Conservation (phyloP, 2,329 filamentous ascomycete species). For the Ilyonectria robusta region DNA sequence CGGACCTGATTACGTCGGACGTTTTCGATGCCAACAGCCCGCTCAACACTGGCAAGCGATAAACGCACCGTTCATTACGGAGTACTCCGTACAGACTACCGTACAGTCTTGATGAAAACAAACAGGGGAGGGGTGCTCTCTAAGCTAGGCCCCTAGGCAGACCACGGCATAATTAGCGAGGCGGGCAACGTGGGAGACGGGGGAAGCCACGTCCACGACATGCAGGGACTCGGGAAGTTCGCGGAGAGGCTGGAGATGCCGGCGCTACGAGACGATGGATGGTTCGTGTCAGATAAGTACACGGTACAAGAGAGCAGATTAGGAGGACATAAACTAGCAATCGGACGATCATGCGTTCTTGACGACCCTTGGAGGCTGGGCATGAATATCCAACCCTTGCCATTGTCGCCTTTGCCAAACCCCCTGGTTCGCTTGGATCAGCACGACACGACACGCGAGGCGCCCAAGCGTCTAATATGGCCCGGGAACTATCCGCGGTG, state of each 20-base stretch:
- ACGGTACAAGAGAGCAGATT: slow-evolving; percentile 29
- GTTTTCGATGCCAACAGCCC: slow-evolving; percentile 72
- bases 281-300: slow-evolving; percentile 42
- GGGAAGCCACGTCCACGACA: slow-evolving; percentile 23
- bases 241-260: slow-evolving; percentile 33
- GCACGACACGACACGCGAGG: slow-evolving; percentile 21
- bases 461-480: slow-evolving; percentile 25
- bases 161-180: slow-evolving; percentile 25
- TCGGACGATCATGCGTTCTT: slow-evolving; percentile 36
- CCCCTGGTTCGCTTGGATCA: slow-evolving; percentile 25
- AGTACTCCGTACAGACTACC: not conserved
- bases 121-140: not conserved
- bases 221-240: slow-evolving; percentile 26
- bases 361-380: slow-evolving; percentile 1
- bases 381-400: slow-evolving; percentile 1
- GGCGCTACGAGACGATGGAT: slow-evolving; percentile 42
- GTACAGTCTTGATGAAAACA: not conserved
- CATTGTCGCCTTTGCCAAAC: not conserved
- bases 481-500: slow-evolving; percentile 19
- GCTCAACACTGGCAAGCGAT: slow-evolving; percentile 69
- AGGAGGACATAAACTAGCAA: slow-evolving; percentile 23
- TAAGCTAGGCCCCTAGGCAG: not conserved
- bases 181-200: slow-evolving; percentile 21
- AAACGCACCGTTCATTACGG: slow-evolving; percentile 9
- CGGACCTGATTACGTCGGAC: slow-evolving; percentile 69